Evolutionary conservation across 2,329 filamentous ascomycete species (phyloP).

Genomic region (Seiridium cupressi): DNA sequence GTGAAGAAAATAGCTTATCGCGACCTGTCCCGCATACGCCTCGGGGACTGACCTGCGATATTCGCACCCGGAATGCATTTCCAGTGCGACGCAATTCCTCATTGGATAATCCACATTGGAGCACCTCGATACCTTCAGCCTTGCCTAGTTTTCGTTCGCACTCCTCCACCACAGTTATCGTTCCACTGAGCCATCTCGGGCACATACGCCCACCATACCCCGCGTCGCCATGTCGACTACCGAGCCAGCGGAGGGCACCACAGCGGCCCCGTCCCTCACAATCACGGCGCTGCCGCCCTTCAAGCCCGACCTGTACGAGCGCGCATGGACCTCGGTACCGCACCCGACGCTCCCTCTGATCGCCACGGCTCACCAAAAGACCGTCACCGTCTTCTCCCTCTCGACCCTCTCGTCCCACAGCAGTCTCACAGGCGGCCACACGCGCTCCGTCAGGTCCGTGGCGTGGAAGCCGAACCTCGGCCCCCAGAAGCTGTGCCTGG

Average conservation of each 20-base stretch:
- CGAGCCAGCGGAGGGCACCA: not conserved
- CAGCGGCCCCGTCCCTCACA: conserved; percentile 7
- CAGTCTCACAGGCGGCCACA: conserved; percentile 81
- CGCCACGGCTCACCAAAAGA: conserved; percentile 85
- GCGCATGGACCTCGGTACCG: conserved; percentile 82
- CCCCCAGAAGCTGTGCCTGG: conserved; percentile 69
- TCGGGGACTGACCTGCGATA: not conserved
- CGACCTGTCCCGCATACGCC: not conserved
- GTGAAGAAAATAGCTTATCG: conserved; percentile 2
- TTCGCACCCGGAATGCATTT: not conserved
- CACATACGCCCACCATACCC: not conserved
- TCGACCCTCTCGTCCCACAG: conserved; percentile 76
- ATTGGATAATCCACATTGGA: too few species aligned
- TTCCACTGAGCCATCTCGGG: too few species aligned
- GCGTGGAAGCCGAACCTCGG: conserved; percentile 80
- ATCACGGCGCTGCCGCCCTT: conserved; percentile 49
- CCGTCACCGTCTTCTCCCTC: conserved; percentile 86
- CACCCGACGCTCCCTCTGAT: conserved; percentile 86
- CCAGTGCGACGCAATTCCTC: too few species aligned
- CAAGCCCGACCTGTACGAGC: conserved; percentile 59
- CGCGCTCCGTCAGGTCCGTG: conserved; percentile 79
- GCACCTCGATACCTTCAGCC: too few species aligned
- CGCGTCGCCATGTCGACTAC: not conserved
- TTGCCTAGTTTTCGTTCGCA: too few species aligned
- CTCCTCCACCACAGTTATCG: too few species aligned